Evolutionary conservation across 2,329 filamentous ascomycete genomes (phyloP).

Genomic region (Camillea tinctor): DNA sequence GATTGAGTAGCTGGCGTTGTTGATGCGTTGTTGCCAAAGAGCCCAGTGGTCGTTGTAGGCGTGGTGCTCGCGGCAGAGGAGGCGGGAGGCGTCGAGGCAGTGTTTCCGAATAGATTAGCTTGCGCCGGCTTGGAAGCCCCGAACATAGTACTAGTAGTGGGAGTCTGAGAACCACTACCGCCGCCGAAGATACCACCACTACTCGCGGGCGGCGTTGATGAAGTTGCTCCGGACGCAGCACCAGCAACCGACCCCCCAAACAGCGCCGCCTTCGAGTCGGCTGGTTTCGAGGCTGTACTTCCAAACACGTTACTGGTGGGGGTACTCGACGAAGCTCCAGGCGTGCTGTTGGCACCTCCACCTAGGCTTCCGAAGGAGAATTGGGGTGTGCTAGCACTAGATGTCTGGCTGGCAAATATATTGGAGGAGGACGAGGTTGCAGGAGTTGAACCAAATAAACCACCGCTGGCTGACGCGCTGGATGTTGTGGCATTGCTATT

Average conservation of each 20-base stretch:
- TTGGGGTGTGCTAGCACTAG: conserved; percentile 26
- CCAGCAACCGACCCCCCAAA: conserved; percentile 28
- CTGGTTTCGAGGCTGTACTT: conserved; percentile 29
- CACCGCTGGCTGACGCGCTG: conserved; percentile 33
- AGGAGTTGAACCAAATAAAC: conserved; percentile 34
- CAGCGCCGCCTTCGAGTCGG: conserved; percentile 29
- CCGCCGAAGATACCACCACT: conserved; percentile 26
- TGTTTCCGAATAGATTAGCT: conserved; percentile 34
- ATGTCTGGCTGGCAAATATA: conserved; percentile 27
- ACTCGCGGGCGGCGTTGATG: conserved; percentile 21
- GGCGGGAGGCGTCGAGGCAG: conserved; percentile 24
- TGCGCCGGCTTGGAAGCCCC: conserved; percentile 29
- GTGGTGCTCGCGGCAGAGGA: conserved; percentile 24
- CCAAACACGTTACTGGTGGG: conserved; percentile 35
- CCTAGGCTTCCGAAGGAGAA: conserved; percentile 42
- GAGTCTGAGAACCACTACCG: conserved; percentile 20
- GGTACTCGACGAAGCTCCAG: conserved; percentile 21
- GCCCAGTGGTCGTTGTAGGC: conserved; percentile 19
- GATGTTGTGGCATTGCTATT: conserved; percentile 39
- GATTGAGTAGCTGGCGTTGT: conserved; percentile 19
- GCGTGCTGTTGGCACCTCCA: conserved; percentile 18
- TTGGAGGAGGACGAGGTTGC: conserved; percentile 14
- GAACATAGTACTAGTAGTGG: conserved; percentile 26
- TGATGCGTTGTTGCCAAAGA: conserved; percentile 28
- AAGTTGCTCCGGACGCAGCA: conserved; percentile 18